Evolutionary conservation across 2,329 filamentous ascomycete genomes (phyloP), one percentile per base, ranked within the genome.

Genomic region (Septoria petroselini): DNA sequence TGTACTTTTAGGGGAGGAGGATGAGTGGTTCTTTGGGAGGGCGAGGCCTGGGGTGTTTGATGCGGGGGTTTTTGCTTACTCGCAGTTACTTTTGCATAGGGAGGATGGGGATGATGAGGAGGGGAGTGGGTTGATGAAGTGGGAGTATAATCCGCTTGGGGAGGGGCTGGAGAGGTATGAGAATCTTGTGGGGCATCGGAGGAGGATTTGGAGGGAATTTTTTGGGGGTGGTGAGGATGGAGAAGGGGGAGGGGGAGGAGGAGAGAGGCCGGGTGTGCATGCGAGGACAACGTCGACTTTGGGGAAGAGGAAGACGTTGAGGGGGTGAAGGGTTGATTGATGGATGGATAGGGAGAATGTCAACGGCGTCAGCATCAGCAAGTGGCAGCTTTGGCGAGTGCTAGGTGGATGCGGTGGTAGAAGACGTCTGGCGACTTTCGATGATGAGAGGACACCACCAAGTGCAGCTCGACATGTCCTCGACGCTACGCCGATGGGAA

Each of bases 21-120:
- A 81, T 30, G 62, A 71, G 14, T 85, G 82, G 74, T 87, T 86
- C 66, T 85, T 84, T 62, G 76, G 73, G 3, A 65, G 67, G 50
- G 42, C 68, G 23, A 65, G 69, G 12, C 88, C 91, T 0, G 82
- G 83, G 0, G 65, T 91, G 18, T 91, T 97, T 60, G 93, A 98
- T 70, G 91, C 91, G 5, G 83, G 82, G 46, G 81, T 97, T 2
- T 97, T 96, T 71, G 84, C 89, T 3, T 98, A 96, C 69, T 91
- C 88, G 0, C 82, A 94, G 68, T 73, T 95, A 42, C 74, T 97
- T 44, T 70, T 95, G 43, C 82, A 86, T 52, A 76, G 82, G 27
- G 63, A 62, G 1, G 23, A 9, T n/a, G n/a, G n/a, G n/a, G n/a
- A n/a, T n/a, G n/a, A n/a, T n/a, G n/a, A n/a, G n/a, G n/a, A n/a